A percentile compares a stretch with the other conserved stretches of the same genome.
These are phyloP conservation scores for Plicaturopsis crispa DNA, from an alignment of 768 basidiomycete species.

Conservation along the genomic window DNA sequence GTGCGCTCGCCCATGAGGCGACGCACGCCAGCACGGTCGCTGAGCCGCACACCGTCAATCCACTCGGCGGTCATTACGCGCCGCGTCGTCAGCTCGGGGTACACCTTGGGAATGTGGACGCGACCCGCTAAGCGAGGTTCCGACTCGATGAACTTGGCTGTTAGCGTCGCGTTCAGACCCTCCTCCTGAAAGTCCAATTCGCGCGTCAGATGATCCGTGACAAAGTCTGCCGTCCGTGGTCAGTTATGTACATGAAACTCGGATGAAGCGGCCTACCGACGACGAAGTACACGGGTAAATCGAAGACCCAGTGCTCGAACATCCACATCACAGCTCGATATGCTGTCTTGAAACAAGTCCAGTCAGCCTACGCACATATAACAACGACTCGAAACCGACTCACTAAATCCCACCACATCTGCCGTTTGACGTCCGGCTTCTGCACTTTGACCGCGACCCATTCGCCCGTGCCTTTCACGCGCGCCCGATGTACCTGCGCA, in stretches of 20 bases:
- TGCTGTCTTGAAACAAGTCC: too few species aligned
- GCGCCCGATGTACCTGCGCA: slow-evolving; percentile 86
- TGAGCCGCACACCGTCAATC: slow-evolving; percentile 72
- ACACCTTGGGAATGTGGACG: slow-evolving; percentile 76
- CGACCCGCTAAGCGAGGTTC: slow-evolving; percentile 65
- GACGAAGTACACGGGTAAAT: slow-evolving; percentile 76
- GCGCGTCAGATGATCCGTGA: slow-evolving; percentile 72
- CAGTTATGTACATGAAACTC: not conserved
- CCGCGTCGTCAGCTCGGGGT: slow-evolving; percentile 63
- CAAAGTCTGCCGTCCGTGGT: slow-evolving; percentile 42
- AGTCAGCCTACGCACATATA: too few species aligned
- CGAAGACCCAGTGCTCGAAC: slow-evolving; percentile 75
- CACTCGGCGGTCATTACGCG: slow-evolving; percentile 81
- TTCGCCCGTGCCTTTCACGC: slow-evolving; percentile 32
- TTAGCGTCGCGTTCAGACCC: slow-evolving; percentile 67
- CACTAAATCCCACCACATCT: slow-evolving; percentile 84
- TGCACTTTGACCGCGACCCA: slow-evolving; percentile 94
- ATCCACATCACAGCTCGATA: slow-evolving; percentile 73
- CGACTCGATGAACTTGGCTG: slow-evolving; percentile 55
- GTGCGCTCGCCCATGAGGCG: slow-evolving; percentile 47
- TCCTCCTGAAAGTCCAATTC: slow-evolving; percentile 83
- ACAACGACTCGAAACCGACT: too few species aligned
- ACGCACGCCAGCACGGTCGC: slow-evolving; percentile 50
- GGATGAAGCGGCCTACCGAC: slow-evolving; percentile 42
- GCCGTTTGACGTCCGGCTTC: slow-evolving; percentile 81